These are phyloP conservation scores for Sporisorium graminicola DNA, from an alignment of 1,284 basidiomycete genomes.

Conservation along the genomic window DNA sequence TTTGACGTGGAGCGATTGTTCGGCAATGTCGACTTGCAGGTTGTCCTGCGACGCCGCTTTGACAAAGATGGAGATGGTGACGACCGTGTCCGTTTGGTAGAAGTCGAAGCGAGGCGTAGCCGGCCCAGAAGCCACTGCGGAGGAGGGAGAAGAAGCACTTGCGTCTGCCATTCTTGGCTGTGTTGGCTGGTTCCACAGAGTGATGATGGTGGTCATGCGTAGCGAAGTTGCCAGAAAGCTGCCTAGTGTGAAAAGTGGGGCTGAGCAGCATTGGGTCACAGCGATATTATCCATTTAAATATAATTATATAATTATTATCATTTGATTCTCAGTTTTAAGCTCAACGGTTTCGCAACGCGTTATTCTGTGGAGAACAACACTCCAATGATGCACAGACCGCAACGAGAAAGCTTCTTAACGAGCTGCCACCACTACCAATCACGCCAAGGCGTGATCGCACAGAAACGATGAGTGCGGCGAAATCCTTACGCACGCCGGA, in stretches of 20 bases:
- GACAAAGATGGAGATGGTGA: constrained; percentile 63
- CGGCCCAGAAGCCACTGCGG: neutral
- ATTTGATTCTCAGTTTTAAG: no score
- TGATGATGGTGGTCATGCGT: constrained; percentile 18
- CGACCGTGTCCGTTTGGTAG: constrained; percentile 66
- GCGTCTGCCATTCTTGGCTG: constrained; percentile 12
- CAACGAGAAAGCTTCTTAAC: constrained; percentile 7
- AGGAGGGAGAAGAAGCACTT: constrained; percentile 1
- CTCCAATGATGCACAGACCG: constrained; percentile 11
- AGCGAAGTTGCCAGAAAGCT: constrained; percentile 28
- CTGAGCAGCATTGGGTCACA: neutral
- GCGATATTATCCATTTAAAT: no score
- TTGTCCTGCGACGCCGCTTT: constrained; percentile 51
- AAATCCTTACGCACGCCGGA: constrained; percentile 20
- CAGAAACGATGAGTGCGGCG: constrained; percentile 20
- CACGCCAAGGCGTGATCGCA: neutral
- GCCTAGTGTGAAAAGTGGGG: constrained; percentile 6
- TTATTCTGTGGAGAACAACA: constrained; percentile 30
- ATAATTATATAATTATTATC: no score
- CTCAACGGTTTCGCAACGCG: constrained; percentile 8
- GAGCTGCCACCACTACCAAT: neutral
- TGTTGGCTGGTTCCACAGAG: neutral
- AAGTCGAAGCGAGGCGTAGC: constrained; percentile 63
- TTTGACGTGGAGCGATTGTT: constrained; percentile 28
- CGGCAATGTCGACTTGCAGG: constrained; percentile 37